A percentile compares a stretch with the other conserved stretches of the same genome.
Evolutionary conservation across 139 green algal species (phyloP).

Genomic region (Chlamydomonas schloesseri): DNA sequence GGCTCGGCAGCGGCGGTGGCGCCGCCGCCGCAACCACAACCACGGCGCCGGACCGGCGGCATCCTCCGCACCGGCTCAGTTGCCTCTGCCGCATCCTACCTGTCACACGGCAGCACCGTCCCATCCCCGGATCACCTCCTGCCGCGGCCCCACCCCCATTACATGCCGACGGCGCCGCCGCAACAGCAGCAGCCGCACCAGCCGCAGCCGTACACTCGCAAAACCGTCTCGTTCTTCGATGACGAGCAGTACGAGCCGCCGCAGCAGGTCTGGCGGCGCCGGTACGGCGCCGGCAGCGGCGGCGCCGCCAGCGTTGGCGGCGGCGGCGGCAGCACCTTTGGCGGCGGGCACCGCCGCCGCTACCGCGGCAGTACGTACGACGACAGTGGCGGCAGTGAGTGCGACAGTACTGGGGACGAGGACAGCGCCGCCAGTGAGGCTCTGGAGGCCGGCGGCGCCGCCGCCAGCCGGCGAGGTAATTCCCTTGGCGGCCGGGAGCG

Average conservation of each 20-base stretch:
- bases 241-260: constrained; percentile 28
- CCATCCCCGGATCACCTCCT: neutral
- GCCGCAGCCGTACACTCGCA: neutral
- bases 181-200: neutral
- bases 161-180: too few relatives aligned
- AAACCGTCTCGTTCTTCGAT: constrained; percentile 40
- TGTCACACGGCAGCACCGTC: neutral
- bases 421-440: too few relatives aligned
- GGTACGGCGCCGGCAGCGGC: neutral
- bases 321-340: neutral
- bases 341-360: neutral
- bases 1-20: neutral
- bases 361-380: constrained; percentile 20
- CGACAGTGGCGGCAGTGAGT: constrained; percentile 2
- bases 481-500: too few relatives aligned
- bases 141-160: neutral
- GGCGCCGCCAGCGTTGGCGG: too few relatives aligned
- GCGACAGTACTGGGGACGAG: too few relatives aligned
- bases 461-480: too few relatives aligned
- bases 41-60: constrained; percentile 5
- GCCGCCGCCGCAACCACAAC: neutral
- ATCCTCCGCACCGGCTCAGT: constrained; percentile 27
- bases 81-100: constrained; percentile 7
- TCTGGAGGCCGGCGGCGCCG: too few relatives aligned
- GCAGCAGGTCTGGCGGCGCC: neutral